Percentiles rank a stretch among this genome's conserved stretches.
Conservation (phyloP, 208 protist genomes). For the Naegleria lovaniensis region DNA sequence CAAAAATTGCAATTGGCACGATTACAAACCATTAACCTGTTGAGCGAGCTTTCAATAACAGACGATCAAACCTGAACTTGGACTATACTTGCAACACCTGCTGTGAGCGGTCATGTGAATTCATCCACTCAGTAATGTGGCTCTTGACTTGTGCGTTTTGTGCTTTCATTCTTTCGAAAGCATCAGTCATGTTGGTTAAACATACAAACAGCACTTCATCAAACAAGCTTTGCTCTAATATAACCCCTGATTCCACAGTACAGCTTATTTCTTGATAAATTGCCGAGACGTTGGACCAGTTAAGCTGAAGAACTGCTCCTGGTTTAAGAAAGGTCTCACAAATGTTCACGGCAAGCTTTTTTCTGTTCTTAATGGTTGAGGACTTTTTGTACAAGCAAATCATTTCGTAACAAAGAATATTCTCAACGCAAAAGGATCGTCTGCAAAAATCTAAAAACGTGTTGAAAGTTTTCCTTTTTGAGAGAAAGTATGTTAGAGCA, state of each 20-base stretch:
- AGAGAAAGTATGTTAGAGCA: neutral
- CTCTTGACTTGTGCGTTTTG: neutral
- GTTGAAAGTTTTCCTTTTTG: neutral
- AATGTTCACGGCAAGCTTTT: neutral
- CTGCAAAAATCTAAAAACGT: neutral
- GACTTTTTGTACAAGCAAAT: neutral
- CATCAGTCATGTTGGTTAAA: neutral
- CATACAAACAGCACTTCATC: neutral
- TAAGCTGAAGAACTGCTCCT: neutral
- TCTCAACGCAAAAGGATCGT: neutral
- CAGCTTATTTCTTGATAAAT: neutral
- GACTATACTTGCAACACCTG: too few species aligned
- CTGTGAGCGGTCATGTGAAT: too few species aligned
- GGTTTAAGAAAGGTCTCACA: neutral
- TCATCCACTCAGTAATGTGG: neutral
- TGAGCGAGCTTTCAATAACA: neutral
- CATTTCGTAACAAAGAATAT: neutral
- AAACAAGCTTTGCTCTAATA: neutral
- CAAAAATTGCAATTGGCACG: neutral
- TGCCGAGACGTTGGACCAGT: neutral
- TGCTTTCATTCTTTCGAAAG: neutral
- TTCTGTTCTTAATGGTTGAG: neutral
- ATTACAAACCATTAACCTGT: neutral
- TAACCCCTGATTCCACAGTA: neutral
- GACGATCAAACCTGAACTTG: too few species aligned